These are phyloP conservation scores for Parsonsia alboflavescens DNA, from an alignment of 257 asterid genomes.

Conservation along the genomic window DNA sequence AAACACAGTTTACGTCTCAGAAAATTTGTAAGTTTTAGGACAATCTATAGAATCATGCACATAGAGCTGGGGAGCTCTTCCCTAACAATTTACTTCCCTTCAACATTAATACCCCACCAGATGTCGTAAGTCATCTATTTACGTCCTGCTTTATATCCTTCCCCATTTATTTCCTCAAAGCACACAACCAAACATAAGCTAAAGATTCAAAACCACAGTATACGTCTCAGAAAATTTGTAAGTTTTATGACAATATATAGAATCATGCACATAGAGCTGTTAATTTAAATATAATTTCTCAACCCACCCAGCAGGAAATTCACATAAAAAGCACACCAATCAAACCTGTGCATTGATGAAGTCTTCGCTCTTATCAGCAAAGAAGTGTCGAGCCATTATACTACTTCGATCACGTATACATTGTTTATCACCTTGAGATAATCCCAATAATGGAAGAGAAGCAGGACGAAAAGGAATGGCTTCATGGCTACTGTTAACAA, in stretches of 20 bases:
- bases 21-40: background rate
- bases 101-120: too few relatives aligned
- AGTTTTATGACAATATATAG: background rate
- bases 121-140: background rate
- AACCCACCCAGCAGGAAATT: background rate
- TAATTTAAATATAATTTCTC: background rate
- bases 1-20: background rate
- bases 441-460: conserved; percentile 82
- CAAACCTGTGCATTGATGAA: conserved; percentile 85
- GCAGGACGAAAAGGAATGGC: conserved; percentile 75
- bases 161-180: background rate
- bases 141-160: background rate
- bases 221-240: background rate
- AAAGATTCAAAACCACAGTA: background rate
- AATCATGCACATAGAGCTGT: background rate
- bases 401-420: conserved; percentile 99
- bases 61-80: too few relatives aligned
- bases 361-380: conserved; percentile 91
- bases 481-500: conserved; percentile 77
- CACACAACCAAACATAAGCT: background rate
- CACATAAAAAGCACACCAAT: conserved; percentile 14
- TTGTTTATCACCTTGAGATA: conserved; percentile 89
- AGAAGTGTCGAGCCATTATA: conserved; percentile 97
- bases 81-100: too few relatives aligned
- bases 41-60: too few relatives aligned